These are phyloP conservation scores for Rutidosis leptorrhynchoides DNA, from an alignment of 129 eudicot genomes.

Conservation along the genomic window DNA sequence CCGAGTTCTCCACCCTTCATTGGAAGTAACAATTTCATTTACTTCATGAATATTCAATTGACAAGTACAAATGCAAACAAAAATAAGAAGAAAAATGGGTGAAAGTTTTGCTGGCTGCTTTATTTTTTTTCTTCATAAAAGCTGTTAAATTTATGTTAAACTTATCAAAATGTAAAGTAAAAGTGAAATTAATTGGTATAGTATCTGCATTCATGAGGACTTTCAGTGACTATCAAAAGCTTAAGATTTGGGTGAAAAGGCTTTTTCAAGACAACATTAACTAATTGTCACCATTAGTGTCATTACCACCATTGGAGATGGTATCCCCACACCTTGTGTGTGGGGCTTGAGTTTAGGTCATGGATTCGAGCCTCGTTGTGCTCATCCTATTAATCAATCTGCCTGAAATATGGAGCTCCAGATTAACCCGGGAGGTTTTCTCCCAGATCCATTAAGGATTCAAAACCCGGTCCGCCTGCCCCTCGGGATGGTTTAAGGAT, in stretches of 20 bases:
- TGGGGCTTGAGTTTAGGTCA: no score
- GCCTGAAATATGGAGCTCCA: no score
- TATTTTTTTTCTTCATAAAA: no score
- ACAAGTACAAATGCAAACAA: background rate
- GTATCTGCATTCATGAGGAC: slow-evolving; percentile 48
- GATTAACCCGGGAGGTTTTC: no score
- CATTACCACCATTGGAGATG: slow-evolving; percentile 41
- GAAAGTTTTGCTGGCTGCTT: background rate
- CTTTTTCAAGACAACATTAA: slow-evolving; percentile 35
- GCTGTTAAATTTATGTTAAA: background rate
- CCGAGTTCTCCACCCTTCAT: no score
- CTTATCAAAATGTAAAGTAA: background rate
- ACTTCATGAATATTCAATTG: slow-evolving; percentile 24
- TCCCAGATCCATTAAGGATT: no score
- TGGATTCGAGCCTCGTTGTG: no score
- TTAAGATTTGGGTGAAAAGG: slow-evolving; percentile 43
- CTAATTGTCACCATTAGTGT: slow-evolving; percentile 42
- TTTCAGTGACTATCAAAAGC: slow-evolving; percentile 52
- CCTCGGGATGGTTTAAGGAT: no score
- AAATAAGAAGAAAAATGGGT: background rate
- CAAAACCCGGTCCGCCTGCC: no score
- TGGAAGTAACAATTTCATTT: slow-evolving; percentile 10
- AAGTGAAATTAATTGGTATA: slow-evolving; percentile 41
- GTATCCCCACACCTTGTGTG: no score
- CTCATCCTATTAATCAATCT: no score